phyloP scores from a whole-genome alignment of 129 eudicot genomes.

The Mikania micrantha region DNA sequence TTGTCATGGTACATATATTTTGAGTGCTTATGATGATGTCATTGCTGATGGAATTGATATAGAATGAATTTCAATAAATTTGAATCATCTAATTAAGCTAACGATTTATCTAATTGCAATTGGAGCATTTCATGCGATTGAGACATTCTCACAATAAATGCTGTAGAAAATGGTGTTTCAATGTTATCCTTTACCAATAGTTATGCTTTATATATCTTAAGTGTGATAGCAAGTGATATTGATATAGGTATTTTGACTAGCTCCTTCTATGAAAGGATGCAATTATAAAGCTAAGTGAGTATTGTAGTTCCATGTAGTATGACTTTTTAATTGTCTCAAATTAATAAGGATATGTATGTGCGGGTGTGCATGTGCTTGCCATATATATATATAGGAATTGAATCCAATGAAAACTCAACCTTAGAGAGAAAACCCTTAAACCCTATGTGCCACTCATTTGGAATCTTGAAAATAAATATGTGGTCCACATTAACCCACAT shows the following conservation, averaged over 20 bases:
- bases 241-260: slow-evolving; percentile 8
- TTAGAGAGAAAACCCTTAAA: no score
- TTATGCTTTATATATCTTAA: slow-evolving; percentile 15
- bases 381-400: no score
- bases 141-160: background rate
- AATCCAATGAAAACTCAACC: no score
- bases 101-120: slow-evolving; percentile 3
- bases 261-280: slow-evolving; percentile 1
- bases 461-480: no score
- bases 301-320: no score
- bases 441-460: no score
- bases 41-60: slow-evolving; percentile 27
- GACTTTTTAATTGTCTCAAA: no score
- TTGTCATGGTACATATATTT: background rate
- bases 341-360: no score
- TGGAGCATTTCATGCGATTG: slow-evolving; percentile 13
- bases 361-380: no score
- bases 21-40: no score
- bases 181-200: background rate
- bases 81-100: background rate
- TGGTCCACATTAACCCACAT: no score
- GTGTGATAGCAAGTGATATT: slow-evolving; percentile 20
- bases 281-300: no score
- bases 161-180: slow-evolving; percentile 11
- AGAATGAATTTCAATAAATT: background rate